These are phyloP conservation scores for Mortierella polycephala DNA, from an alignment of 371 early-diverging fungal genomes.

Conservation along the genomic window DNA sequence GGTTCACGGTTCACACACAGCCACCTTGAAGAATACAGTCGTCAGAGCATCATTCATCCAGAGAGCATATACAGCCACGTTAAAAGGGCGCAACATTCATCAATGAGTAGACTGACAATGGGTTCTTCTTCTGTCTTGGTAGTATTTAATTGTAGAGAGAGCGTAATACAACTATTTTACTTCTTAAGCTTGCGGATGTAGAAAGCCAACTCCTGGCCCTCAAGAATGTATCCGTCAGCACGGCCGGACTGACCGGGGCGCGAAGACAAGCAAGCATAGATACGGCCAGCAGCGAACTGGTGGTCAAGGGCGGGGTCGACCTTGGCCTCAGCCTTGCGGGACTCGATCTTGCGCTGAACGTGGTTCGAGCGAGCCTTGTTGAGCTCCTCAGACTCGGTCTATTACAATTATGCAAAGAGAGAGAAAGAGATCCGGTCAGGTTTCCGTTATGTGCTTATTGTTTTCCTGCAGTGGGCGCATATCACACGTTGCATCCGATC, in stretches of 20 bases:
- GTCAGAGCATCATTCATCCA: no score
- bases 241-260: slow-evolving; percentile 99
- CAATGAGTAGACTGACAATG: neutral
- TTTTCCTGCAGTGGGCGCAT: neutral
- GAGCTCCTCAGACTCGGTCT: slow-evolving; percentile 63
- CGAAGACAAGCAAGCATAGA: slow-evolving; percentile 94
- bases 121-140: neutral
- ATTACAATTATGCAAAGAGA: neutral
- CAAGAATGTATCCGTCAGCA: slow-evolving; percentile 98
- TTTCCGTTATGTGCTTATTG: no score
- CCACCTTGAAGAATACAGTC: no score
- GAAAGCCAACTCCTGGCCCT: slow-evolving; percentile 98
- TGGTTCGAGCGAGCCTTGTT: slow-evolving; percentile 89
- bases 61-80: no score
- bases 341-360: slow-evolving; percentile 87
- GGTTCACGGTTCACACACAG: no score
- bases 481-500: neutral
- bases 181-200: slow-evolving; percentile 91
- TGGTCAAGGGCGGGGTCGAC: slow-evolving; percentile 91
- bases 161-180: slow-evolving; percentile 21
- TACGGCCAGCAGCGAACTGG: slow-evolving; percentile 96
- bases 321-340: slow-evolving; percentile 81
- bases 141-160: slow-evolving; percentile 16
- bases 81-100: neutral
- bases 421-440: neutral